phyloP scores from a whole-genome alignment of 2,329 filamentous ascomycete genomes.

The Fusarium praegraminearum region DNA sequence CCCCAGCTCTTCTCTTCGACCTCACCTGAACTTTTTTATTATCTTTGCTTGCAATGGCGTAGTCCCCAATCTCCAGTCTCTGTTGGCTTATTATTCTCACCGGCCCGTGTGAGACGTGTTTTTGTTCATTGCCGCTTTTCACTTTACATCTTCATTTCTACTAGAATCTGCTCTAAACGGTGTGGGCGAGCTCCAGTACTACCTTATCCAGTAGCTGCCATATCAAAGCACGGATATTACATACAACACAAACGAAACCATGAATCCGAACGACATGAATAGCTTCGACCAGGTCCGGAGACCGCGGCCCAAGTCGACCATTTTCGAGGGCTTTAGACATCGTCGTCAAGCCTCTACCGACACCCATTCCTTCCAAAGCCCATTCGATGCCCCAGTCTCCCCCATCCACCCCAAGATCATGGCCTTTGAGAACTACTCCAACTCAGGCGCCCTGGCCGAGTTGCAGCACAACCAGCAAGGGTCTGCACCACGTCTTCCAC shows the following conservation, averaged over 20 bases:
- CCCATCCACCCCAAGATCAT: constrained; percentile 47
- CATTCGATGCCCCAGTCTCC: constrained; percentile 42
- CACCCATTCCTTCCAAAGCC: constrained; percentile 49
- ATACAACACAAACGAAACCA: constrained; percentile 11
- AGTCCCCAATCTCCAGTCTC: constrained; percentile 36
- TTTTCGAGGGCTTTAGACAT: constrained; percentile 63
- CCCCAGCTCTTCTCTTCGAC: constrained; percentile 33
- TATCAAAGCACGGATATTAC: constrained; percentile 14
- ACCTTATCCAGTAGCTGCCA: constrained; percentile 19
- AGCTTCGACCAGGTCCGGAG: constrained; percentile 48
- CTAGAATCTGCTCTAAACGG: constrained; percentile 8
- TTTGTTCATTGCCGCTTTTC: constrained; percentile 29
- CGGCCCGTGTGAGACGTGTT: constrained; percentile 23
- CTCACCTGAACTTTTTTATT: constrained; percentile 33
- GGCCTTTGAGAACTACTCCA: constrained; percentile 52
- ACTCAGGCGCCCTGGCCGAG: constrained; percentile 65
- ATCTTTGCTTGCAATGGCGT: constrained; percentile 43
- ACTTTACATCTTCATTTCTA: constrained; percentile 20
- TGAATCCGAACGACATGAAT: constrained; percentile 27
- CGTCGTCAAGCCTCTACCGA: constrained; percentile 62
- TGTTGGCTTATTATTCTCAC: constrained; percentile 33
- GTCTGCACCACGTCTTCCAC: constrained; percentile 54
- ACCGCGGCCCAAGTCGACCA: constrained; percentile 62
- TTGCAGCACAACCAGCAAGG: constrained; percentile 68
- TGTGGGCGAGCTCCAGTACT: constrained; percentile 7